A percentile compares a stretch with the other conserved stretches of the same genome.
Evolutionary conservation across 129 eudicot genomes (phyloP).

Genomic region (Ambrosia artemisiifolia): DNA sequence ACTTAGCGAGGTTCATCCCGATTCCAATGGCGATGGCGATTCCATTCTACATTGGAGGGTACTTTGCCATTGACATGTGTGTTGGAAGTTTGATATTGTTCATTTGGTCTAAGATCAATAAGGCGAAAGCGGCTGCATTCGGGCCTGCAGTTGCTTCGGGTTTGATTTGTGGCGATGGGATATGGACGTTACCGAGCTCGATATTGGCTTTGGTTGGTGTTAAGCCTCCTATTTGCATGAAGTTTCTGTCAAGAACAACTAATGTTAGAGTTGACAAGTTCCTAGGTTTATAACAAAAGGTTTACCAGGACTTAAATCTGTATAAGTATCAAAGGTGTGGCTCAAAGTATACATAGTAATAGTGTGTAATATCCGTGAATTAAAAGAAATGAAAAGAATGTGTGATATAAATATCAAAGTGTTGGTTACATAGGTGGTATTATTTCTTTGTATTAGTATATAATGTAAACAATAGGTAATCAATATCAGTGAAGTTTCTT

Average conservation of each 20-base stretch:
- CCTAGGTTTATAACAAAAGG: slow-evolving; percentile 20
- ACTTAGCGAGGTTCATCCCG: slow-evolving; percentile 60
- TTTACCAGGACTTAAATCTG: not conserved
- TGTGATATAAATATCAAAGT: not conserved
- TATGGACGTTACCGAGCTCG: slow-evolving; percentile 91
- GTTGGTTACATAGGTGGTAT: not conserved
- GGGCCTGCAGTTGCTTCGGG: slow-evolving; percentile 98
- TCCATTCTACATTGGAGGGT: slow-evolving; percentile 76
- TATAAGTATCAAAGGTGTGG: not conserved
- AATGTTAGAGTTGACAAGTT: slow-evolving; percentile 51
- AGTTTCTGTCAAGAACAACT: slow-evolving; percentile 55
- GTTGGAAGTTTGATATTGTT: slow-evolving; percentile 84
- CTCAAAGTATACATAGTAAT: too few relatives aligned
- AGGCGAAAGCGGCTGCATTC: slow-evolving; percentile 73
- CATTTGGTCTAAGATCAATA: slow-evolving; percentile 59
- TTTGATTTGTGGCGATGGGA: slow-evolving; percentile 92
- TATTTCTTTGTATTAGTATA: too few relatives aligned
- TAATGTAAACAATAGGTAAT: too few relatives aligned
- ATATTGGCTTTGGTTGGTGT: slow-evolving; percentile 82
- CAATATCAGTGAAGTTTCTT: too few relatives aligned
- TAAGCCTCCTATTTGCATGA: slow-evolving; percentile 94
- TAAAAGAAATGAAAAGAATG: not conserved
- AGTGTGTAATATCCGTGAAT: too few relatives aligned
- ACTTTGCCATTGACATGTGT: slow-evolving; percentile 90
- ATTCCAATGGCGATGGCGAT: slow-evolving; percentile 99